Percentiles rank a stretch among this genome's conserved stretches.
Evolutionary conservation across 2,329 filamentous ascomycete species (phyloP).

Genomic region (Trichoderma afroharzianum): DNA sequence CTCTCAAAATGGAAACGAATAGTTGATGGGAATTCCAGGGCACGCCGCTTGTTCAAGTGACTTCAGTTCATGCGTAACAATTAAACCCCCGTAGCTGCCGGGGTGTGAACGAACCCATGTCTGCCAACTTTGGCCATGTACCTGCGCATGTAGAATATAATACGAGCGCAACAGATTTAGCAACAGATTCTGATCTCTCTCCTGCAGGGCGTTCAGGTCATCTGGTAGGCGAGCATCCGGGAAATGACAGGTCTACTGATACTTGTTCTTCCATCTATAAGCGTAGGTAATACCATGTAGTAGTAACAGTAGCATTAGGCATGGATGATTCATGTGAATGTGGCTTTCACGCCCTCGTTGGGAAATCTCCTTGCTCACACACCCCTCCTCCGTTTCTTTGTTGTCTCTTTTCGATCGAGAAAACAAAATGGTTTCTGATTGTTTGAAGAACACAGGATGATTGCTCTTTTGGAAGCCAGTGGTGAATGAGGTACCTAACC

Average conservation of each 20-base stretch:
- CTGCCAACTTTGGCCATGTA: background rate
- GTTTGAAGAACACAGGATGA: background rate
- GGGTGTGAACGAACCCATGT: background rate
- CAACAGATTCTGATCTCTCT: background rate
- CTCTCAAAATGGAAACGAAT: background rate
- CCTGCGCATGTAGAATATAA: background rate
- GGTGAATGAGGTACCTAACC: background rate
- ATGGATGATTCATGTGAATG: background rate
- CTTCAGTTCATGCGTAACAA: conserved; percentile 17
- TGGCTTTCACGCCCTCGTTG: background rate
- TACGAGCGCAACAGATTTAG: background rate
- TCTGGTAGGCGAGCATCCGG: background rate
- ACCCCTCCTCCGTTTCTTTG: background rate
- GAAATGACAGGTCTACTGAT: background rate
- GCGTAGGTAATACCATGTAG: background rate
- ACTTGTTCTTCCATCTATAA: background rate
- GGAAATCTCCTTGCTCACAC: background rate
- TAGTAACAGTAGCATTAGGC: background rate
- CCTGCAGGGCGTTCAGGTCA: background rate
- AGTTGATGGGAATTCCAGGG: background rate
- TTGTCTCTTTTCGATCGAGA: background rate
- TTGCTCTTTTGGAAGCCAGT: background rate
- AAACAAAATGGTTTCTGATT: background rate
- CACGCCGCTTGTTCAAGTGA: conserved; percentile 10
- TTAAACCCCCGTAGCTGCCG: background rate